Conservation (phyloP, 164 flowering plant genomes). For the Sextonia rubra region DNA sequence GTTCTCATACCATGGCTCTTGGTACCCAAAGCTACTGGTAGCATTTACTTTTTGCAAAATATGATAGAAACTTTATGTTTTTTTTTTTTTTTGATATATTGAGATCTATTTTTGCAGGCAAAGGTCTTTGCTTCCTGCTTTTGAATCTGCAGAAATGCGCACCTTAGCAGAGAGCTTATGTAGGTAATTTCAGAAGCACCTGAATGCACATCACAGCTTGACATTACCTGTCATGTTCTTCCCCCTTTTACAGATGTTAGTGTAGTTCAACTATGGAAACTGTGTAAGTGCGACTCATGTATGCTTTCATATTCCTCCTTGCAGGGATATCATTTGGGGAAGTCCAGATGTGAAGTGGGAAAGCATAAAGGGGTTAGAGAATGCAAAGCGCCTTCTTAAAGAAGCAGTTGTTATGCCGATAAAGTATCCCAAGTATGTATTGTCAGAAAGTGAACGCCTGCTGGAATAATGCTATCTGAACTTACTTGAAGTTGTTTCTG, state of each 20-base stretch:
- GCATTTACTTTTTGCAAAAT: not conserved
- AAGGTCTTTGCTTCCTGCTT: slow-evolving; percentile 75
- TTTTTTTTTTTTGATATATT: too few relatives aligned
- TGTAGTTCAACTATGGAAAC: not conserved
- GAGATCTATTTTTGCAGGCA: slow-evolving; percentile 44
- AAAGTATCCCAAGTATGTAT: slow-evolving; percentile 94
- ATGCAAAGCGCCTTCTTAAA: slow-evolving; percentile 88
- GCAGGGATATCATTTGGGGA: slow-evolving; percentile 92
- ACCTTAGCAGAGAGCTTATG: slow-evolving; percentile 78
- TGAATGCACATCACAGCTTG: too few relatives aligned
- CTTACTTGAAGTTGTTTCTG: not conserved
- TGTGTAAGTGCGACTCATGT: not conserved
- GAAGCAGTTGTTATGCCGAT: slow-evolving; percentile 99
- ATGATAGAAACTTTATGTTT: not conserved
- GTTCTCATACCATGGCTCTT: not conserved
- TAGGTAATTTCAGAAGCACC: slow-evolving; percentile 46
- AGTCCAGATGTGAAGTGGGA: slow-evolving; percentile 98
- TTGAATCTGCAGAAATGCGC: slow-evolving; percentile 88
- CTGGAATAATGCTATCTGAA: slow-evolving; percentile 1
- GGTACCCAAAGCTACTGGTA: not conserved
- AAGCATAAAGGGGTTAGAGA: slow-evolving; percentile 88
- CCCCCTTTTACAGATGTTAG: not conserved
- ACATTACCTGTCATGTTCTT: not conserved
- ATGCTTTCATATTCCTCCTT: not conserved
- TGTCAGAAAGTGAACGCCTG: not conserved